Conservation (phyloP, 192 early-diverging fungal species). For the Linnemannia zychae region DNA sequence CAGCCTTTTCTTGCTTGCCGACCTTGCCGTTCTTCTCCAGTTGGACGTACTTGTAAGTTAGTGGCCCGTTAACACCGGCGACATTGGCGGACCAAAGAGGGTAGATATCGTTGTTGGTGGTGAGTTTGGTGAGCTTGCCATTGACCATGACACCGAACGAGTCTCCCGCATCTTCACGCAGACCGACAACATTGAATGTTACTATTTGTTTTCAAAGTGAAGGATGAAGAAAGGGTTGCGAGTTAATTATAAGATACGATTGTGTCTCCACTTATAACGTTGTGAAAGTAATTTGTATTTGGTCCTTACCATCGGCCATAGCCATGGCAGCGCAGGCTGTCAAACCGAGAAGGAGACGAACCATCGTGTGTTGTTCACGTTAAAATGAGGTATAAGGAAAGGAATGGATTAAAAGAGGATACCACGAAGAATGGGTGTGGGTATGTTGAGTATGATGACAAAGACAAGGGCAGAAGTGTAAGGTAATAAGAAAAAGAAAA, state of each 20-base stretch:
- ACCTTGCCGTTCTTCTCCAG: constrained; percentile 20
- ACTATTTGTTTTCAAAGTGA: constrained; percentile 11
- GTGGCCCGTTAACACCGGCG: constrained; percentile 27
- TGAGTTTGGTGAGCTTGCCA: constrained; percentile 44
- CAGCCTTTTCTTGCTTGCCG: constrained; percentile 10
- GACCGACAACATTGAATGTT: constrained; percentile 47
- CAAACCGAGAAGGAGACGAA: constrained; percentile 46
- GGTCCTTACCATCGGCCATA: constrained; percentile 45
- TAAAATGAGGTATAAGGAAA: not conserved
- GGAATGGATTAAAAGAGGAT: not conserved
- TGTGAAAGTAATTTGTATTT: not conserved
- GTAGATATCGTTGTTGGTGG: constrained; percentile 25
- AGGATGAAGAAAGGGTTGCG: not conserved
- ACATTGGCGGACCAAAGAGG: constrained; percentile 53
- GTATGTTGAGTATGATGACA: not conserved
- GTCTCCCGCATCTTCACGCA: constrained; percentile 22
- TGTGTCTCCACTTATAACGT: not conserved
- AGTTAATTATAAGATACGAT: not conserved
- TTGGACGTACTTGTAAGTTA: constrained; percentile 38
- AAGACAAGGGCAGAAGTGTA: constrained; percentile 15
- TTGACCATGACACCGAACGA: constrained; percentile 38
- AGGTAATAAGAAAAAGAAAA: not conserved
- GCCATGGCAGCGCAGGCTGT: constrained; percentile 43
- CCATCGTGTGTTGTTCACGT: constrained; percentile 29
- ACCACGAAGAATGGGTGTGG: not conserved